Evolutionary conservation across 352 stramenopile genomes (phyloP).

Genomic region (Phytophthora cactorum): DNA sequence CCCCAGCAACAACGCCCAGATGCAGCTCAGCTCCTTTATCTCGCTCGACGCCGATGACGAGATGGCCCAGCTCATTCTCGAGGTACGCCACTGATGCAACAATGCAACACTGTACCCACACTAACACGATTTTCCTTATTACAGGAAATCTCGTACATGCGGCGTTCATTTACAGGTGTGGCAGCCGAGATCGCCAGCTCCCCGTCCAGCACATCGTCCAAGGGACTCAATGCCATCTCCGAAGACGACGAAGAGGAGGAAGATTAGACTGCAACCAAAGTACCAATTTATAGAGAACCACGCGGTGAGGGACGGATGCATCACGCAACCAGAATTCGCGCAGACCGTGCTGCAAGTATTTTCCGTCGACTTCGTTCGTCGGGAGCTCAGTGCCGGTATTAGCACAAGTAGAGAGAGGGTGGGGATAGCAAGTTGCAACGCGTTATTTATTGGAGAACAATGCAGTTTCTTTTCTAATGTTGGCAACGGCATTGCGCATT

Average conservation of each 20-base stretch:
- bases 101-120: slow-evolving; percentile 4
- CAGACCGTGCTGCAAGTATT: slow-evolving; percentile 8
- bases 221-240: slow-evolving; percentile 73
- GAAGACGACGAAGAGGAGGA: slow-evolving; percentile 73
- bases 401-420: slow-evolving; percentile 4
- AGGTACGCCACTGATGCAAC: slow-evolving; percentile 44
- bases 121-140: slow-evolving; percentile 11
- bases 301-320: slow-evolving; percentile 16
- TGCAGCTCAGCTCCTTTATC: slow-evolving; percentile 82
- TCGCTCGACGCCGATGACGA: slow-evolving; percentile 79
- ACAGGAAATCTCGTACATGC: slow-evolving; percentile 74
- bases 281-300: slow-evolving; percentile 24
- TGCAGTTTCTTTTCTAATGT: slow-evolving; percentile 26
- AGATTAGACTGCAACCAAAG: slow-evolving; percentile 26
- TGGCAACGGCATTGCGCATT: slow-evolving; percentile 1
- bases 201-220: slow-evolving; percentile 60
- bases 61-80: slow-evolving; percentile 79
- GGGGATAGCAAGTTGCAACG: slow-evolving; percentile 21
- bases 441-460: slow-evolving; percentile 46
- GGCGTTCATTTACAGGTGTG: slow-evolving; percentile 71
- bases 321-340: slow-evolving; percentile 17
- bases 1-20: slow-evolving; percentile 52
- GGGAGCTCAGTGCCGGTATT: slow-evolving; percentile 10
- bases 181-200: slow-evolving; percentile 71
- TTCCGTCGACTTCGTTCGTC: background rate